Conservation (phyloP, 2,329 filamentous ascomycete genomes). For the Aspergillus amoenus region DNA sequence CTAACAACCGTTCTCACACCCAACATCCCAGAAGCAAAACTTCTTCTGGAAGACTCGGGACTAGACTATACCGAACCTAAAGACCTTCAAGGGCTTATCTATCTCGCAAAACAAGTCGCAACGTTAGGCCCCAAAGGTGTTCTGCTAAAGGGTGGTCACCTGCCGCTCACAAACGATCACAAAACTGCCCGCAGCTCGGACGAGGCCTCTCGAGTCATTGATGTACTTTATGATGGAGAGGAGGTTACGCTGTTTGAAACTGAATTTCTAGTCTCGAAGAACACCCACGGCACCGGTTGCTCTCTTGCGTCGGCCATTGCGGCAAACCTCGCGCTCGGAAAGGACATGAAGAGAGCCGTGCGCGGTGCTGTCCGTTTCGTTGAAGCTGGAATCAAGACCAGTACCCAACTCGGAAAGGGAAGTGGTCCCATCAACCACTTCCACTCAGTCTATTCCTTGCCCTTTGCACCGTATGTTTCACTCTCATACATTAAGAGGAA, state of each 20-base stretch:
- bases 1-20: constrained; percentile 48
- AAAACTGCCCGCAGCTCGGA: constrained; percentile 57
- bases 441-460: constrained; percentile 60
- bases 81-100: constrained; percentile 65
- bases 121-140: constrained; percentile 74
- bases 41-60: constrained; percentile 45
- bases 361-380: constrained; percentile 59
- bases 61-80: constrained; percentile 47
- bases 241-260: constrained; percentile 65
- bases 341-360: constrained; percentile 52
- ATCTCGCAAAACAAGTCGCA: constrained; percentile 65
- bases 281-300: constrained; percentile 94
- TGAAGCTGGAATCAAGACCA: constrained; percentile 60
- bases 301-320: constrained; percentile 78
- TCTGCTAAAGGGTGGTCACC: constrained; percentile 85
- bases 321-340: constrained; percentile 57
- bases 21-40: constrained; percentile 49
- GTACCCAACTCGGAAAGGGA: constrained; percentile 56
- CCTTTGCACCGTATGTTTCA: constrained; percentile 55
- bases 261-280: constrained; percentile 68
- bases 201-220: constrained; percentile 68
- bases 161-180: constrained; percentile 69
- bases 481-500: background rate
- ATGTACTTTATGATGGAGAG: constrained; percentile 69
- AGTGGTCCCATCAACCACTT: constrained; percentile 68